Conservation (phyloP, 2,329 filamentous ascomycete species). For the Leptodontidium sp. region DNA sequence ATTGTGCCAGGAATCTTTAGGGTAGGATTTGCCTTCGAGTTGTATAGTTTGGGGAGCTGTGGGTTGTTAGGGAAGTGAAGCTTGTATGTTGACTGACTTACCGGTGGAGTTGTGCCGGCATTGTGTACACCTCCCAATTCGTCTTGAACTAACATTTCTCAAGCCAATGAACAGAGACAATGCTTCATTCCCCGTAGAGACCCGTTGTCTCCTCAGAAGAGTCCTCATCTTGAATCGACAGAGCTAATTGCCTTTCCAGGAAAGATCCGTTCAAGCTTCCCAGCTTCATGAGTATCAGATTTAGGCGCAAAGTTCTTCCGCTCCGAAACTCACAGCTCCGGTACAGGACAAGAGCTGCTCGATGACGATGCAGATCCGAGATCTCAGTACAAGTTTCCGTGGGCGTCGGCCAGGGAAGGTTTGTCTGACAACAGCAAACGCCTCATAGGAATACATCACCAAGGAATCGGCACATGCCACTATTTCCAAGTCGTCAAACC, state of each 20-base stretch:
- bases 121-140: conserved; percentile 37
- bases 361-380: conserved; percentile 26
- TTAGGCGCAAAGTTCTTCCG: conserved; percentile 32
- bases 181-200: conserved; percentile 37
- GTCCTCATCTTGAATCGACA: conserved; percentile 38
- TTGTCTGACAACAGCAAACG: background rate
- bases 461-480: background rate
- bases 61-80: conserved; percentile 6
- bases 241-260: conserved; percentile 29
- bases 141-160: conserved; percentile 32
- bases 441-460: background rate
- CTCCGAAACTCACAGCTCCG: conserved; percentile 21
- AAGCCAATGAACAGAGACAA: conserved; percentile 42
- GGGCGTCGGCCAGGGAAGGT: background rate
- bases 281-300: conserved; percentile 29
- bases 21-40: conserved; percentile 62
- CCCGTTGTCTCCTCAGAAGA: conserved; percentile 30
- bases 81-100: conserved; percentile 26
- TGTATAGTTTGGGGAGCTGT: conserved; percentile 25
- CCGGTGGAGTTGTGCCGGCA: conserved; percentile 44
- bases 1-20: conserved; percentile 86
- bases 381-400: conserved; percentile 1
- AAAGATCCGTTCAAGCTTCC: conserved; percentile 18
- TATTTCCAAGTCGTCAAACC: background rate
- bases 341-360: conserved; percentile 6